Evolutionary conservation across 257 asterid genomes (phyloP), one percentile per base, ranked within the genome.

Genomic region (Plectranthus barbatus): DNA sequence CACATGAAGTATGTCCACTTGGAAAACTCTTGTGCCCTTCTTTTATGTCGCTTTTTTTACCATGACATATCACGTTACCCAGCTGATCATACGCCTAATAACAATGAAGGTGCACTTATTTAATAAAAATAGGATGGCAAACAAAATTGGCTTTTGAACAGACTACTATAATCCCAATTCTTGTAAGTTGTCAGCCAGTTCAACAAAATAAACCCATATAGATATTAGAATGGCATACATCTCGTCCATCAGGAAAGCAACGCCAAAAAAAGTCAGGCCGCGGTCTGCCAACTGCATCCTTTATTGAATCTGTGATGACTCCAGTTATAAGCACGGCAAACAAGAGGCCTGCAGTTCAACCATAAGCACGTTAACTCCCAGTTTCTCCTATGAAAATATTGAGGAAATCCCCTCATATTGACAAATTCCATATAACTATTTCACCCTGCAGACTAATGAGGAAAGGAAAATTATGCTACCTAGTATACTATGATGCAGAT

Each of bases 21-120:
- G 97, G 97, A 76, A 90, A 90, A 76, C 95, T 90, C 87, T 90
- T 87, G 73, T 87, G 95, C 47, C 97, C 97, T 85, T 87, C 97
- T 75, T 76, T 90, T 60, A 87, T 81, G 9, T 84, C 95, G 29
- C 86, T 77, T 5, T 37, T 64, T 44, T 87, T 74, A 55, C 97
- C 97, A 73, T 81, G 85, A 79, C 97, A 90, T 9, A 49, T 52
- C 57, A 90, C 97, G 19, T 90, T 54, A 41, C 97, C 95, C 85
- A 57, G 79, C 20, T 11, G 56, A 72, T 83, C 90, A 47, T 80
- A 90, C 15, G 1, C 46, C 97, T 90, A 79, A 63, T 14, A 39
- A 67, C 59, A 24, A 14, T 36, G 36, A 66, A 52, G 15, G 4
- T 39, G 36, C 5, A 42, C 19, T 5, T 44, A 6, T 57, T 33